phyloP scores from a whole-genome alignment of 2,329 filamentous ascomycete genomes.

The Ophiostoma tasmaniense region DNA sequence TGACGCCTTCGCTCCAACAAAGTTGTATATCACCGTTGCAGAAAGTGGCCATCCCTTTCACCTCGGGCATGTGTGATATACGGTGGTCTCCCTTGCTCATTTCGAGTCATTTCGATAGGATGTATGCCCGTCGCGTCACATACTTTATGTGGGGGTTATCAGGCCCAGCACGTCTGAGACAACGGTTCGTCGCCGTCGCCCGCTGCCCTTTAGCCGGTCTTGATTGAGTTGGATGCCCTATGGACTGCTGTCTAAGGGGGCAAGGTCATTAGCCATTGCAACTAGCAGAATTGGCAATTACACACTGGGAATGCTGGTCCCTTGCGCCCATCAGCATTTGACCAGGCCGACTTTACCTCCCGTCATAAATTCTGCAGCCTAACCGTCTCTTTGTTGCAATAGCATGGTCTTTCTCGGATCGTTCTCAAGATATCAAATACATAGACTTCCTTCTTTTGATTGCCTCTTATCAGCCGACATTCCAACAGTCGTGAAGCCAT shows the following conservation, averaged over 20 bases:
- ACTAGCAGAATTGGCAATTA: neutral
- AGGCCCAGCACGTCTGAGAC: neutral
- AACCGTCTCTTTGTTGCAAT: neutral
- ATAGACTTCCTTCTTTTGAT: neutral
- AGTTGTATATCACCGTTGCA: neutral
- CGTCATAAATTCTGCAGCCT: neutral
- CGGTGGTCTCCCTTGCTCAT: neutral
- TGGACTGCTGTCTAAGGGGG: neutral
- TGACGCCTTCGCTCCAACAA: neutral
- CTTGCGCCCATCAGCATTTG: neutral
- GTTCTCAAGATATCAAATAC: neutral
- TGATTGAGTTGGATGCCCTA: neutral
- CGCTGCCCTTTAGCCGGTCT: neutral
- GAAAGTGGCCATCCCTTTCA: neutral
- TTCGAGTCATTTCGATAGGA: neutral
- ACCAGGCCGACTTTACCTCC: neutral
- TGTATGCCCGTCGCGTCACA: neutral
- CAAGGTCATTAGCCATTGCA: neutral
- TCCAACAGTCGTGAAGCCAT: neutral
- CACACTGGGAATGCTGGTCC: neutral
- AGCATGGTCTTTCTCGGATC: neutral
- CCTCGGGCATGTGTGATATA: neutral
- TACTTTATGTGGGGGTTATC: neutral
- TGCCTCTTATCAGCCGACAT: neutral
- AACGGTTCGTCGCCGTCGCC: neutral